A percentile compares a stretch with the other conserved stretches of the same genome.
Evolutionary conservation across 129 eudicot genomes (phyloP).

Genomic region (Centella asiatica): DNA sequence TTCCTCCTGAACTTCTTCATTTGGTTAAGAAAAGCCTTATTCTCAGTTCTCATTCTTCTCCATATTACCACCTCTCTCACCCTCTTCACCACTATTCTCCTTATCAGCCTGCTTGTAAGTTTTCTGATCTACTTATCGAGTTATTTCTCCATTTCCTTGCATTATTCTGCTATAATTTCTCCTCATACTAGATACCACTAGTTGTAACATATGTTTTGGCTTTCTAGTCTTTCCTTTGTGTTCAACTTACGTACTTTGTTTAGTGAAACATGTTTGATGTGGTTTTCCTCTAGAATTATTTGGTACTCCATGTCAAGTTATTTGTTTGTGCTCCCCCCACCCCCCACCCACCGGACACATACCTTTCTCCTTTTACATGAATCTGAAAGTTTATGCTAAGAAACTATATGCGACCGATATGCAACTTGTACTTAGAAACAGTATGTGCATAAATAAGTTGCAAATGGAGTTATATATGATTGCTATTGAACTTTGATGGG

Average conservation of each 20-base stretch:
- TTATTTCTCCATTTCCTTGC: neutral
- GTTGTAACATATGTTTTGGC: neutral
- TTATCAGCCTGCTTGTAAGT: slow-evolving; percentile 55
- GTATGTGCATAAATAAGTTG: no score
- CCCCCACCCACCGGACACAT: no score
- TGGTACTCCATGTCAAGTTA: no score
- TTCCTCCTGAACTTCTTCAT: slow-evolving; percentile 77
- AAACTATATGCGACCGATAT: no score
- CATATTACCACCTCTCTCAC: slow-evolving; percentile 23
- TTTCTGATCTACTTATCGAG: neutral
- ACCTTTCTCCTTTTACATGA: no score
- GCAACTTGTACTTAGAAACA: no score
- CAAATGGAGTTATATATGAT: no score
- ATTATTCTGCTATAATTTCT: neutral
- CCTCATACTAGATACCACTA: neutral
- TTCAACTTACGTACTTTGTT: neutral
- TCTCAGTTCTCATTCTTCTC: slow-evolving; percentile 25
- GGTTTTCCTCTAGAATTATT: no score
- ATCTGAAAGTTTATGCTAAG: no score
- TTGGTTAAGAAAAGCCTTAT: slow-evolving; percentile 49
- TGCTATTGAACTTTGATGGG: no score
- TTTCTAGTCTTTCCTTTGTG: neutral
- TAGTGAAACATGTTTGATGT: no score
- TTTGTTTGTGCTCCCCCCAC: no score
- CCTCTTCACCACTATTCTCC: slow-evolving; percentile 39